Base-by-base conservation (phyloP, 2,329 filamentous ascomycete genomes). In the Diaporthe citriasiana region DNA sequence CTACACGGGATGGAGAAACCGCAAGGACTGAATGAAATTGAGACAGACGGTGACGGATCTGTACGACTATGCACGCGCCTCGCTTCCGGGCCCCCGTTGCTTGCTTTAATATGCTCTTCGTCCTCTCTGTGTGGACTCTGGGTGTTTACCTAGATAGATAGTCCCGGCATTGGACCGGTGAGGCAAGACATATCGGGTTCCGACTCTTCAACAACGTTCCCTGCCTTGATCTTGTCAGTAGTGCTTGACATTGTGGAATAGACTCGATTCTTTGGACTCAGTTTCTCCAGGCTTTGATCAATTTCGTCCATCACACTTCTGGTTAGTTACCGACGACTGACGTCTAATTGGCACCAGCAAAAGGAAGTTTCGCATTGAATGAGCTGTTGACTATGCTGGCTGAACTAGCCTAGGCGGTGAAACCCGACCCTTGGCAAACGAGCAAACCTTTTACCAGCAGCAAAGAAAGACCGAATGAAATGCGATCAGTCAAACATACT, bases 1-100 rank as follows among this genome's bases (percentile, higher is more conserved):
- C 38, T 50, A 25, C 53, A 56, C 35, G 30, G 47, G 27, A 71
- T 51, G 9, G 42, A 60, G 63, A 45, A 57, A 25, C 55, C 38
- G 63, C 55, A 51, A 40, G 68, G 74, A 50, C 73, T 12, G 53
- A 59, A 68, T 74, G 68, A 70, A 69, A 59, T 74, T 65, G 47
- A 72, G 55, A 60, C 55, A 35, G 30, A 71, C 45, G 65, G 70
- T 30, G 71, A 70, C n/a, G 51, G 63, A 70, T 55, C 70, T 74
- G 68, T 74, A 74, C 68, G 69, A 75, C 38, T 72, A 74, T 70
- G 63, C 68, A 72, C 68, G 74, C 47, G 60, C 55, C 45, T 72
- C 68, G 56, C 45, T 71, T 55, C 27, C 55, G 15, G 30, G 27
- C 53, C 42, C 51, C 47, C 35, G n/a, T 63, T 56, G 55, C 53